Base-by-base conservation (phyloP, 306 rosid species). In the Trifolium subterraneum region DNA sequence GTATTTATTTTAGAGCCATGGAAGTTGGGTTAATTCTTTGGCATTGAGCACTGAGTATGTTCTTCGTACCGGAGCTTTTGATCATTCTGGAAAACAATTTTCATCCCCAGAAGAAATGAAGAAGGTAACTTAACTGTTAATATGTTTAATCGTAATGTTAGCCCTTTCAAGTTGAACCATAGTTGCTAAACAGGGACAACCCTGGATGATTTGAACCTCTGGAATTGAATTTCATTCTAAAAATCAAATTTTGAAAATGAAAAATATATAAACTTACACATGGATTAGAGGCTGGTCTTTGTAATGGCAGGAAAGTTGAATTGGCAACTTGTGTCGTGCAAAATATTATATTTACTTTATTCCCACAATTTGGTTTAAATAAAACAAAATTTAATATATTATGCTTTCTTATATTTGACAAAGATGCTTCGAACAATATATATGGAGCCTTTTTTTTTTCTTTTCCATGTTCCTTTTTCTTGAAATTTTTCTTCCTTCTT, bases 1-100 rank as follows among this genome's bases (percentile, higher is more conserved):
- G 35, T 59, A 67, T 86, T 63, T 76, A 23, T 75, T 83, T 55
- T 65, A 90, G 98, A 97, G 93, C 68, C 98, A 93, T 76, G 96
- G 90, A 13, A 89, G 88, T 74, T 90, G 96, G 97, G 93, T 93
- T 69, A 93, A 93, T 86, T 85, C 97, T 73, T 88, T 93, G 79
- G 96, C 98, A 73, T 79, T 93, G 80, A 93, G 98, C 84, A 90
- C 98, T 0, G 97, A 93, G 72, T 93, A 88, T 81, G 96, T 91
- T 78, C 93, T 93, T 70, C 93, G 96, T 41, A 93, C 97, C 7
- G 97, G 98, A 63, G 93, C 98, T 63, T 93, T 82, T 82, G 97
- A 93, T 81, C 97, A 93, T 86, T 88, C 93, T 13, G 82, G 92
- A 75, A 93, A 91, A 83, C 88, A 86, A 31, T 86, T 66, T 79